These are phyloP conservation scores for Asterionellopsis glacialis DNA, from an alignment of 108 stramenopile species.

Conservation along the genomic window DNA sequence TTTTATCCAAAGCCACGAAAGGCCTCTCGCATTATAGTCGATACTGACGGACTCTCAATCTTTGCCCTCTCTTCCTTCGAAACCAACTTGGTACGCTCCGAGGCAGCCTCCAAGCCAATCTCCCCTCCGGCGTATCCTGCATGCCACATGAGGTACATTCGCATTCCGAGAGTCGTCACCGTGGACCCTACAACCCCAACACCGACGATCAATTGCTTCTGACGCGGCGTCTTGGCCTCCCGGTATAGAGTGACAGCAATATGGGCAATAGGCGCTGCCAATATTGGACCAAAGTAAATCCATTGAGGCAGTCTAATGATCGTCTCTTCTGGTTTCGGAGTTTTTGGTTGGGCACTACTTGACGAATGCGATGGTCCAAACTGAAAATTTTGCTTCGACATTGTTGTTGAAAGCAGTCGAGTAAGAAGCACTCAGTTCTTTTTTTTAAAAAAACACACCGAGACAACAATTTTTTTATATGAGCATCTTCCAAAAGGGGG, in stretches of 20 bases:
- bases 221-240: conserved; percentile 38
- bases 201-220: conserved; percentile 31
- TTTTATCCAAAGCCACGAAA: conserved; percentile 41
- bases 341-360: no score
- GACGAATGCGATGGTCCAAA: no score
- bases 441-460: no score
- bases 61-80: conserved; percentile 25
- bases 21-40: conserved; percentile 20
- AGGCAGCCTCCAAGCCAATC: conserved; percentile 4
- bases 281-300: conserved; percentile 48
- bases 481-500: no score
- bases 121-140: conserved; percentile 41
- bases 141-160: conserved; percentile 40
- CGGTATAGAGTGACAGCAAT: conserved; percentile 44
- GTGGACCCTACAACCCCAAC: conserved; percentile 40
- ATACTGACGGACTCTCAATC: conserved; percentile 20
- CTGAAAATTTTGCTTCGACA: no score
- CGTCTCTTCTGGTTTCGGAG: no score
- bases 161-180: conserved; percentile 27
- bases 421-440: no score
- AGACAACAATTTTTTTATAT: no score
- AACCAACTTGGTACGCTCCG: conserved; percentile 23
- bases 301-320: conserved; percentile 50
- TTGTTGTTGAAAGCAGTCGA: no score
- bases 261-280: conserved; percentile 41